A percentile compares a stretch with the other conserved stretches of the same genome.
Evolutionary conservation across 2,329 filamentous ascomycete species (phyloP).

Genomic region (Calonectria montana): DNA sequence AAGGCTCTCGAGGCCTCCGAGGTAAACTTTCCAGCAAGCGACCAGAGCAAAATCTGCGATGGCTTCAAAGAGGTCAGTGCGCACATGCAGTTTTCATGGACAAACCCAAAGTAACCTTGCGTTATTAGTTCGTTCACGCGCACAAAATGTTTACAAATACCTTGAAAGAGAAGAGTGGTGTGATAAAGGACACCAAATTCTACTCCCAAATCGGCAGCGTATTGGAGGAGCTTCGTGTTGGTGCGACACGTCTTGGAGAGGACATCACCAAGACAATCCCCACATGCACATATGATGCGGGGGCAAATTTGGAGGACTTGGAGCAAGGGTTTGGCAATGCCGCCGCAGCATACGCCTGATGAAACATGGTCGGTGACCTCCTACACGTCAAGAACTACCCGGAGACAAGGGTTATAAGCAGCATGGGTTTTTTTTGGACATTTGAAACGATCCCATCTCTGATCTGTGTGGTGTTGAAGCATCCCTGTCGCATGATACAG

Average conservation of each 20-base stretch:
- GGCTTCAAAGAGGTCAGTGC: neutral
- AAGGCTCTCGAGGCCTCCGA: neutral
- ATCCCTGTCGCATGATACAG: neutral
- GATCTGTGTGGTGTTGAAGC: neutral
- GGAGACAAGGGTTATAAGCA: neutral
- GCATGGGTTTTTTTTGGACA: neutral
- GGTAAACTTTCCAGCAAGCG: neutral
- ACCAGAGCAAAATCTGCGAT: neutral
- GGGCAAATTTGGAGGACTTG: neutral
- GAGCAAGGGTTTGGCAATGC: neutral
- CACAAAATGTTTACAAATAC: neutral
- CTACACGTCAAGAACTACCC: neutral
- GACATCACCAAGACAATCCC: neutral
- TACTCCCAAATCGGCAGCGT: neutral
- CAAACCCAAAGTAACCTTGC: neutral
- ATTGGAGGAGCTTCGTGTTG: neutral
- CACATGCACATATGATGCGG: neutral
- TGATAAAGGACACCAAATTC: neutral
- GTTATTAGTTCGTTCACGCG: neutral
- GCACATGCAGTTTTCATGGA: neutral
- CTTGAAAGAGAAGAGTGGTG: neutral
- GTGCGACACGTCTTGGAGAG: neutral
- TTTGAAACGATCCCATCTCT: neutral
- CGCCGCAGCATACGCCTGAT: neutral
- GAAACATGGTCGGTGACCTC: neutral